These are phyloP conservation scores for Pisolithus marmoratus DNA, from an alignment of 768 basidiomycete genomes.

Conservation along the genomic window DNA sequence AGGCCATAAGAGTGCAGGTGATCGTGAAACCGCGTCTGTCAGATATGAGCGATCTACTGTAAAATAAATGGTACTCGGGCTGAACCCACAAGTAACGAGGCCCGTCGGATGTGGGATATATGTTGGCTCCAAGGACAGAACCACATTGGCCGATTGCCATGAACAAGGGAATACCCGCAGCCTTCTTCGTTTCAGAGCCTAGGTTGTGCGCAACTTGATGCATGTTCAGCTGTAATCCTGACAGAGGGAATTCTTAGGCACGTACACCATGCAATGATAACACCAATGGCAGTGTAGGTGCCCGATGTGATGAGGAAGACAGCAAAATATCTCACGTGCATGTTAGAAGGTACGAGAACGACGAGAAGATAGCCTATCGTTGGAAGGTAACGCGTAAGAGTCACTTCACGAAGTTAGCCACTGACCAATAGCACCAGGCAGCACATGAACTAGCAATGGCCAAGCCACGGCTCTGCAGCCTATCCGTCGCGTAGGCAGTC, in stretches of 20 bases:
- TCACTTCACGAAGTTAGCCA: slow-evolving; percentile 41
- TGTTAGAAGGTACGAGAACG: slow-evolving; percentile 45
- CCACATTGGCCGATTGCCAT: slow-evolving; percentile 80
- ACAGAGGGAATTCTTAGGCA: slow-evolving; percentile 4
- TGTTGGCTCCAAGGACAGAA: slow-evolving; percentile 68
- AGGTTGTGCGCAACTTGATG: slow-evolving; percentile 61
- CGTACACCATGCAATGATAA: slow-evolving; percentile 76
- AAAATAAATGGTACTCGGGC: background rate
- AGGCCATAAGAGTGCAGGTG: slow-evolving; percentile 47
- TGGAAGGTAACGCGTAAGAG: slow-evolving; percentile 37
- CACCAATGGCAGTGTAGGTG: slow-evolving; percentile 70
- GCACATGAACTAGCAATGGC: slow-evolving; percentile 26
- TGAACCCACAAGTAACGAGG: slow-evolving; percentile 57
- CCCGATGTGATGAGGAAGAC: slow-evolving; percentile 73
- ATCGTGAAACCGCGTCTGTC: slow-evolving; percentile 55
- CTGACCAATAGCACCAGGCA: slow-evolving; percentile 24
- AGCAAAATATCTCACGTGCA: slow-evolving; percentile 69
- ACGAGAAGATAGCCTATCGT: slow-evolving; percentile 58
- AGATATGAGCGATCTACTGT: background rate
- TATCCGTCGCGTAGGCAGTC: slow-evolving; percentile 60
- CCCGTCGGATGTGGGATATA: slow-evolving; percentile 60
- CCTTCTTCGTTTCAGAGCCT: slow-evolving; percentile 73
- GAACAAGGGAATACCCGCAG: slow-evolving; percentile 71
- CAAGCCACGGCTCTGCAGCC: slow-evolving; percentile 53
- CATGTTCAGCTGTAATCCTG: background rate